A percentile compares a stretch with the other conserved stretches of the same genome.
Conservation (phyloP, 768 basidiomycete species). For the Russula vinacea region DNA sequence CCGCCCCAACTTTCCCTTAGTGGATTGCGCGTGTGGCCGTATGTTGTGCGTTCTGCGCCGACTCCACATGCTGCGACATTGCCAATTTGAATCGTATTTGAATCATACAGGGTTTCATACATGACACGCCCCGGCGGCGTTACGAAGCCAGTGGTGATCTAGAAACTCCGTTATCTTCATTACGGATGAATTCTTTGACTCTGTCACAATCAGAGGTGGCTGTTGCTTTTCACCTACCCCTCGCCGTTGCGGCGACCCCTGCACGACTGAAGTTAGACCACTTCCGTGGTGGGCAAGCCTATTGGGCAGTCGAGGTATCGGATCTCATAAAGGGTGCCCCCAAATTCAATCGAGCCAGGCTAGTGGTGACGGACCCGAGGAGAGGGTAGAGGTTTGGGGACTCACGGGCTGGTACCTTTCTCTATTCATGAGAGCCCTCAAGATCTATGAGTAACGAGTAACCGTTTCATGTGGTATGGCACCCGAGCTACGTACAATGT, state of each 20-base stretch:
- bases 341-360: constrained; percentile 41
- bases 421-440: constrained; percentile 54
- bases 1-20: constrained; percentile 57
- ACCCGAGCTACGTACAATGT: constrained; percentile 8
- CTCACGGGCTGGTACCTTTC: constrained; percentile 81
- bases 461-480: constrained; percentile 3
- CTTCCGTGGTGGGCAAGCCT: constrained; percentile 57
- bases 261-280: constrained; percentile 48
- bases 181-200: constrained; percentile 51
- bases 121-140: constrained; percentile 23
- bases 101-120: constrained; percentile 35
- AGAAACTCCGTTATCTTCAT: constrained; percentile 54
- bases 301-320: constrained; percentile 66
- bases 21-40: constrained; percentile 70
- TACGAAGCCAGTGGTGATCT: constrained; percentile 30
- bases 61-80: background rate
- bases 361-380: constrained; percentile 43
- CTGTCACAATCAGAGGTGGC: constrained; percentile 64
- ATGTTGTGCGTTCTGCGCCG: constrained; percentile 53
- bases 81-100: background rate
- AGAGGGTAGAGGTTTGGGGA: constrained; percentile 72
- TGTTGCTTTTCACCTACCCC: constrained; percentile 66
- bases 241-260: constrained; percentile 48
- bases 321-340: constrained; percentile 44
- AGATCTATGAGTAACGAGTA: constrained; percentile 45